phyloP scores from a whole-genome alignment of 805 yeast genomes.

The Nakazawaea sp. region DNA sequence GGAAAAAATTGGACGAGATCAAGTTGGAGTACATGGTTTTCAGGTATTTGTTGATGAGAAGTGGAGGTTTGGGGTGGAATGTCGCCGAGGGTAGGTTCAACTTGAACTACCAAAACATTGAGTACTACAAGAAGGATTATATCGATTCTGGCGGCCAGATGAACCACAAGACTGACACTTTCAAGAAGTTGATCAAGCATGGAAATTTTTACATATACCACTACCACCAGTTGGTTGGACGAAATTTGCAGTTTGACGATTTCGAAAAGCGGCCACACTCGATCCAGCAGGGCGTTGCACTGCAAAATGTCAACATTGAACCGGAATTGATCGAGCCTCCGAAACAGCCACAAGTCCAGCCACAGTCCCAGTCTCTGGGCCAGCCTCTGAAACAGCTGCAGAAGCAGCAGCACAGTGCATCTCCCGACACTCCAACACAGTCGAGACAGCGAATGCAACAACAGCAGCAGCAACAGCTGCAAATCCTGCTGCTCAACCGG shows the following conservation, averaged over 20 bases:
- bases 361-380: neutral
- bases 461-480: neutral
- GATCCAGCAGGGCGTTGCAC: neutral
- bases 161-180: slow-evolving; percentile 10
- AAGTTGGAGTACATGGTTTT: slow-evolving; percentile 10
- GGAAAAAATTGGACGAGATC: slow-evolving; percentile 11
- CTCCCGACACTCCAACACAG: neutral
- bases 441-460: no score
- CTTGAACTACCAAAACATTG: slow-evolving; percentile 4
- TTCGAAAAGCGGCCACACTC: slow-evolving; percentile 1
- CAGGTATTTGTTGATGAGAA: slow-evolving; percentile 7
- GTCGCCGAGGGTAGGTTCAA: slow-evolving; percentile 9
- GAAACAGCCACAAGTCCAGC: neutral
- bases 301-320: slow-evolving; percentile 1
- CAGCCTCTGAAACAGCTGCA: neutral
- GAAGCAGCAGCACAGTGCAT: neutral
- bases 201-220: slow-evolving; percentile 11
- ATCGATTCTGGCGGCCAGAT: slow-evolving; percentile 9
- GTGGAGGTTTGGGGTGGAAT: slow-evolving; percentile 11
- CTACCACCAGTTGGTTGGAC: slow-evolving; percentile 9
- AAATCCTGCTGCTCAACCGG: neutral
- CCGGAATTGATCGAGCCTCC: slow-evolving; percentile 4
- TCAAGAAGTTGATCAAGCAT: slow-evolving; percentile 9
- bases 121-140: slow-evolving; percentile 8
- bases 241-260: slow-evolving; percentile 9